These are phyloP conservation scores for Cyclotella atomus DNA, from an alignment of 108 stramenopile species.

Conservation along the genomic window DNA sequence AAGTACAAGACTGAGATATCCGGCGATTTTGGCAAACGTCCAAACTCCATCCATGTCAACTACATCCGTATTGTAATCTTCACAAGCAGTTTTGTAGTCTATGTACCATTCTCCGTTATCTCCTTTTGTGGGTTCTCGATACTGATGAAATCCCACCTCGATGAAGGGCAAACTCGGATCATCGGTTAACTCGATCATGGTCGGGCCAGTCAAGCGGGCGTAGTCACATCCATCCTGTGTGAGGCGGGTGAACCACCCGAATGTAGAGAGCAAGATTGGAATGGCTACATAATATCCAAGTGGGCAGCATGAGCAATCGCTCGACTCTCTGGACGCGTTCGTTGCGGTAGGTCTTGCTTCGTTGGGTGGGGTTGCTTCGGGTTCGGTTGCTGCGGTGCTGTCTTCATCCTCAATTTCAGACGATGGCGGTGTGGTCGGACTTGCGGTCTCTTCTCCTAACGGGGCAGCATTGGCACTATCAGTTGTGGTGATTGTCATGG, in stretches of 20 bases:
- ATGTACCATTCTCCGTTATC: constrained; percentile 41
- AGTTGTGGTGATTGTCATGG: neutral
- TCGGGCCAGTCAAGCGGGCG: constrained; percentile 41
- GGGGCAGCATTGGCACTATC: neutral
- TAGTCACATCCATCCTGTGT: constrained; percentile 48
- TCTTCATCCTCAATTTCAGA: neutral
- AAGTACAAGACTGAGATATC: constrained; percentile 63
- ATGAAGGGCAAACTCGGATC: constrained; percentile 53
- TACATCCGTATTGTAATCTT: constrained; percentile 50
- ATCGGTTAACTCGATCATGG: constrained; percentile 36
- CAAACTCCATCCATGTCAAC: constrained; percentile 57
- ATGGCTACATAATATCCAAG: constrained; percentile 25
- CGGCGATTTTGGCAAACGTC: constrained; percentile 55
- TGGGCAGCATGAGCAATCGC: constrained; percentile 19
- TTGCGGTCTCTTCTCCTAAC: neutral
- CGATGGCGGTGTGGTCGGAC: no score
- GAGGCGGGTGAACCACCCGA: constrained; percentile 33
- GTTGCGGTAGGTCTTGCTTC: neutral
- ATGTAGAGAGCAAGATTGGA: constrained; percentile 10
- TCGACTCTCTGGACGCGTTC: neutral
- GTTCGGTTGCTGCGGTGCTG: neutral
- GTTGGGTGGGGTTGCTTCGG: neutral
- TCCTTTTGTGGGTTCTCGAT: constrained; percentile 47
- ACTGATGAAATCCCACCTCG: constrained; percentile 68
- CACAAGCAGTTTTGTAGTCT: constrained; percentile 34